These are phyloP conservation scores for Mycena belliarum DNA, from an alignment of 768 basidiomycete species.

Conservation along the genomic window DNA sequence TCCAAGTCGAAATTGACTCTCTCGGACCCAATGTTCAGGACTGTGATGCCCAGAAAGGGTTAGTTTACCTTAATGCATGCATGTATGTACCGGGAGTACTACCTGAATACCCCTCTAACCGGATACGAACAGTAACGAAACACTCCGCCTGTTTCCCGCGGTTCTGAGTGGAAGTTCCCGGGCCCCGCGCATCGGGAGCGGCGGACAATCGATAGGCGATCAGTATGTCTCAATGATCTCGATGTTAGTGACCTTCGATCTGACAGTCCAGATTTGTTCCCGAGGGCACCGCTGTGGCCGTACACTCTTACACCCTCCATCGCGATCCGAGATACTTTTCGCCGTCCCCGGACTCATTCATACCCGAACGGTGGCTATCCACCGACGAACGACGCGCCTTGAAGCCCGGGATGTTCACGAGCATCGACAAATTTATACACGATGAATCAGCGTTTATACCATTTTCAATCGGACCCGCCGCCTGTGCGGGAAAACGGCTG, in stretches of 20 bases:
- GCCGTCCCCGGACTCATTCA: slow-evolving; percentile 36
- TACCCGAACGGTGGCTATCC: slow-evolving; percentile 39
- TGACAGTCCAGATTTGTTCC: slow-evolving; percentile 32
- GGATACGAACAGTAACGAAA: slow-evolving; percentile 34
- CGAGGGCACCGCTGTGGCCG: slow-evolving; percentile 37
- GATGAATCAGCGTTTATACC: slow-evolving; percentile 33
- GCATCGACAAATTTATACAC: slow-evolving; percentile 20
- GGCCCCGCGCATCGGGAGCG: slow-evolving; percentile 31
- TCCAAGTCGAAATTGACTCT: slow-evolving; percentile 31
- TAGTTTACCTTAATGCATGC: slow-evolving; percentile 35
- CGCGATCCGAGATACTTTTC: slow-evolving; percentile 39
- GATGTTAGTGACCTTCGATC: not conserved
- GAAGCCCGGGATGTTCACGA: slow-evolving; percentile 21
- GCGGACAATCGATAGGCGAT: slow-evolving; percentile 29
- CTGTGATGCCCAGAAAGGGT: slow-evolving; percentile 23
- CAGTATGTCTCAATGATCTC: not conserved
- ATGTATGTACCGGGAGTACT: slow-evolving; percentile 28
- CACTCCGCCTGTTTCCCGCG: slow-evolving; percentile 39
- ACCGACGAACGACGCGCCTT: slow-evolving; percentile 20
- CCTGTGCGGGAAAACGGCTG: slow-evolving; percentile 45
- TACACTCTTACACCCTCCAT: slow-evolving; percentile 37
- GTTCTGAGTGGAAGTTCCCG: slow-evolving; percentile 37
- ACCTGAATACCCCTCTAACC: not conserved
- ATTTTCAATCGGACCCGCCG: slow-evolving; percentile 47
- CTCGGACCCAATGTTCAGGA: slow-evolving; percentile 23